Evolutionary conservation across 179 eudicot species (phyloP).

Genomic region (Silene noctiflora): DNA sequence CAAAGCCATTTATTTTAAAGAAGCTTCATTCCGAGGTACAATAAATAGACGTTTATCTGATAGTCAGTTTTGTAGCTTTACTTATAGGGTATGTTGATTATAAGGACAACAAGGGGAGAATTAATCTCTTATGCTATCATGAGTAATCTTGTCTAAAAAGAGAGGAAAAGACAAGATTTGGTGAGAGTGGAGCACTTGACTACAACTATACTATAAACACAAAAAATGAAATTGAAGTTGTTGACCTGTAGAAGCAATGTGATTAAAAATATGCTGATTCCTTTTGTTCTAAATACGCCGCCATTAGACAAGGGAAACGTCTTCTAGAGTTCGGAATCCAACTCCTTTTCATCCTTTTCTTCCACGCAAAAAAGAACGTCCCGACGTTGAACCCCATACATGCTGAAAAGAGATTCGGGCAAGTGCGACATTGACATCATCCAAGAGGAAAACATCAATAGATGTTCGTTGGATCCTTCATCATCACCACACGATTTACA

Average conservation of each 20-base stretch:
- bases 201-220: background rate
- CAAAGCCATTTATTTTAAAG: conserved; percentile 93
- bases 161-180: background rate
- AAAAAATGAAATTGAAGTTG: background rate
- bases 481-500: background rate
- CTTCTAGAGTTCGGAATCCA: background rate
- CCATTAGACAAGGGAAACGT: background rate
- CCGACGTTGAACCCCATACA: background rate
- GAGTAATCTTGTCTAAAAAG: background rate
- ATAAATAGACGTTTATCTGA: background rate
- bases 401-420: background rate
- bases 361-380: background rate
- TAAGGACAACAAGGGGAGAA: background rate
- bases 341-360: background rate
- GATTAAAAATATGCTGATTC: background rate
- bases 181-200: background rate
- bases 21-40: conserved; percentile 84
- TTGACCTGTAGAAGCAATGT: background rate
- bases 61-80: background rate
- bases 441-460: background rate
- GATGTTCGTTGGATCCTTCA: background rate
- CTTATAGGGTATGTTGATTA: background rate
- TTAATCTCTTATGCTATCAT: background rate
- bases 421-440: background rate
- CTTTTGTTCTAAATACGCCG: background rate